Evolutionary conservation across 2,329 filamentous ascomycete genomes (phyloP).

Genomic region (Cercospora sojina): DNA sequence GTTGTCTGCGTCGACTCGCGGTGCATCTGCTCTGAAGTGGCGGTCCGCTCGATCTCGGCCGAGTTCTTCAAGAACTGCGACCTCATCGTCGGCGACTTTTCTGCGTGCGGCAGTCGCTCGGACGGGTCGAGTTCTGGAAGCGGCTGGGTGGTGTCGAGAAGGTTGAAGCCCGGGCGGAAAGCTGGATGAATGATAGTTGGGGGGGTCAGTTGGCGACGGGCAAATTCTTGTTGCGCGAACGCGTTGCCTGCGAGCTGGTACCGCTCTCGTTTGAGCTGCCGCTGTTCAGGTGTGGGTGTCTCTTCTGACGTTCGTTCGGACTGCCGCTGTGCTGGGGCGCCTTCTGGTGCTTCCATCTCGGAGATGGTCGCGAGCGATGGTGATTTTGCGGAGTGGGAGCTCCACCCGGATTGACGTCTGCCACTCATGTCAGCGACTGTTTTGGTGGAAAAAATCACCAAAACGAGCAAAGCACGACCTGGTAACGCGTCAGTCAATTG

Average conservation of each 20-base stretch:
- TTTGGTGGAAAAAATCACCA: slow-evolving; percentile 1
- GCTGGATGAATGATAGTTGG: slow-evolving; percentile 32
- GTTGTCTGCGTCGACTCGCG: slow-evolving; percentile 31
- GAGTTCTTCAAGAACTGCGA: neutral
- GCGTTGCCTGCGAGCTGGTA: slow-evolving; percentile 37
- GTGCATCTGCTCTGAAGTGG: neutral
- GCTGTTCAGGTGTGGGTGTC: slow-evolving; percentile 12
- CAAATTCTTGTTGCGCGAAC: slow-evolving; percentile 36
- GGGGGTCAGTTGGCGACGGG: slow-evolving; percentile 25
- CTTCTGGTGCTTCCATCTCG: slow-evolving; percentile 23
- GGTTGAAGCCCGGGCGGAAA: slow-evolving; percentile 18
- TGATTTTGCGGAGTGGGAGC: slow-evolving; percentile 3
- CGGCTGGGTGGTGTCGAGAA: slow-evolving; percentile 19
- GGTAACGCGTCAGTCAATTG: neutral
- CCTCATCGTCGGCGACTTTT: neutral
- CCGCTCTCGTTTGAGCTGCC: slow-evolving; percentile 23
- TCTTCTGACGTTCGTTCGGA: neutral
- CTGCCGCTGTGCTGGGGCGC: slow-evolving; percentile 23
- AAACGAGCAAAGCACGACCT: slow-evolving; percentile 12
- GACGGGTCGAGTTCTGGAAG: slow-evolving; percentile 19
- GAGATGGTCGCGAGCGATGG: slow-evolving; percentile 4
- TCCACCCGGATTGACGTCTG: slow-evolving; percentile 7
- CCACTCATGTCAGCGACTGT: slow-evolving; percentile 18
- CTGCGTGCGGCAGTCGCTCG: neutral
- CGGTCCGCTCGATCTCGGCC: neutral